Percentiles rank a stretch among this genome's conserved stretches.
These are phyloP conservation scores for Erodium maritimum DNA, from an alignment of 345 rosid genomes.

Conservation along the genomic window DNA sequence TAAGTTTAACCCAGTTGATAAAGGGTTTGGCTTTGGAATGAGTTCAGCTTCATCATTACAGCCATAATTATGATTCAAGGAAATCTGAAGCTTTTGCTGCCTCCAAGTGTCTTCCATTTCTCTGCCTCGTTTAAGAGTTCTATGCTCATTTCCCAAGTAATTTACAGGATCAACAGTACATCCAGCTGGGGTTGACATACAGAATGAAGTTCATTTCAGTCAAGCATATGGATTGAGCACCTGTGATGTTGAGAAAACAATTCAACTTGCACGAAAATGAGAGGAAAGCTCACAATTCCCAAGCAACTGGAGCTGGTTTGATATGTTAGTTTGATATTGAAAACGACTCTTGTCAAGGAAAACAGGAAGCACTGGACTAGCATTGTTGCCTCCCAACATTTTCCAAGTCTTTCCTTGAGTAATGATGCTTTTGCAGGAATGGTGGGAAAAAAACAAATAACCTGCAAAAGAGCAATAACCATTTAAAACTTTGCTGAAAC, in stretches of 20 bases:
- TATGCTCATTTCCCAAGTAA: conserved; percentile 49
- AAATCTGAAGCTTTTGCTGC: conserved; percentile 58
- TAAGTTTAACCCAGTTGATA: conserved; percentile 76
- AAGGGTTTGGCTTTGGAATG: conserved; percentile 43
- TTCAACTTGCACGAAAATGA: background rate
- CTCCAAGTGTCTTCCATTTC: conserved; percentile 44
- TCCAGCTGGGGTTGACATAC: conserved; percentile 43
- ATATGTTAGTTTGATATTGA: conserved; percentile 45
- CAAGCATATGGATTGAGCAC: background rate
- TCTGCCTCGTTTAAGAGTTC: conserved; percentile 39
- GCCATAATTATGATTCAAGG: conserved; percentile 41
- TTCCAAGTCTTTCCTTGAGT: conserved; percentile 9
- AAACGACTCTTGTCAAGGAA: conserved; percentile 39
- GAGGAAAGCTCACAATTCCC: conserved; percentile 39
- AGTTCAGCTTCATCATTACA: conserved; percentile 49
- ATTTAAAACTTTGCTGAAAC: too few species aligned
- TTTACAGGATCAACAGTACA: conserved; percentile 53
- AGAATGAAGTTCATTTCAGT: conserved; percentile 2
- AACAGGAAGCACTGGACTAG: conserved; percentile 40
- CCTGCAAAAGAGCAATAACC: conserved; percentile 16
- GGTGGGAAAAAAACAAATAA: conserved; percentile 7
- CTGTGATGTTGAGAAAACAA: background rate
- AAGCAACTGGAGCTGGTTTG: conserved; percentile 66
- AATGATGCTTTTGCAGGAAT: conserved; percentile 9
- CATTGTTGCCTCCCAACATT: conserved; percentile 66